phyloP scores from a whole-genome alignment of 768 basidiomycete genomes.

The Fistulinella prunicolor region DNA sequence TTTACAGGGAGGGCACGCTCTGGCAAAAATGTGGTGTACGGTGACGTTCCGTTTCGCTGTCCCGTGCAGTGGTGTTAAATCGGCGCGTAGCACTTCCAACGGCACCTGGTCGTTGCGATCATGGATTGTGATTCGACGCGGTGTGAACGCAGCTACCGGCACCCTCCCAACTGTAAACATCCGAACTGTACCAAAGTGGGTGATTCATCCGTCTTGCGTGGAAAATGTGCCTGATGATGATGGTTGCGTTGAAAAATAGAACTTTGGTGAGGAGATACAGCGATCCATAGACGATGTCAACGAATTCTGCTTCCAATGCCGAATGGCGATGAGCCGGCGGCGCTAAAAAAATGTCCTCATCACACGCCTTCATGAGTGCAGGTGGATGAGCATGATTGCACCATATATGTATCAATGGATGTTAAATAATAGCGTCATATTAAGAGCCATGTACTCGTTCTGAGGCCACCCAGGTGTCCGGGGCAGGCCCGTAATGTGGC shows the following conservation, averaged over 20 bases:
- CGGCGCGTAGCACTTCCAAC: constrained; percentile 66
- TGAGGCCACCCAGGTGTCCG: background rate
- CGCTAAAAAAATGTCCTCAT: constrained; percentile 10
- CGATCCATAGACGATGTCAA: constrained; percentile 66
- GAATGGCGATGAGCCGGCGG: constrained; percentile 48
- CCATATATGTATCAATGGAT: constrained; percentile 28
- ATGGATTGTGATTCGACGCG: constrained; percentile 65
- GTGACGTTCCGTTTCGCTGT: constrained; percentile 17
- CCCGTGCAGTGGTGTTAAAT: constrained; percentile 8
- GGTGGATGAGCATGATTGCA: constrained; percentile 22
- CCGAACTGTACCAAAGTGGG: constrained; percentile 57
- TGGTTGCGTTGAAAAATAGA: constrained; percentile 36
- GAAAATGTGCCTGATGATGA: constrained; percentile 12
- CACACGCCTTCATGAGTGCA: background rate
- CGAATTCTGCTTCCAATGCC: constrained; percentile 69
- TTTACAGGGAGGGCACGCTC: constrained; percentile 66
- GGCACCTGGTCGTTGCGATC: constrained; percentile 69
- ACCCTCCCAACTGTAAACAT: constrained; percentile 54
- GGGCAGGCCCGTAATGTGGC: background rate
- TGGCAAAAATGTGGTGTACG: constrained; percentile 70
- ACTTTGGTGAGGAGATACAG: constrained; percentile 67
- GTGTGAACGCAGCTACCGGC: constrained; percentile 63
- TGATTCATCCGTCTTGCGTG: constrained; percentile 10
- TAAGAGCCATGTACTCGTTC: constrained; percentile 6
- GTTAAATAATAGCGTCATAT: constrained; percentile 16